Evolutionary conservation across 2,329 filamentous ascomycete genomes (phyloP), one percentile per base, ranked within the genome.

Genomic region (Exophiala alcalophila): DNA sequence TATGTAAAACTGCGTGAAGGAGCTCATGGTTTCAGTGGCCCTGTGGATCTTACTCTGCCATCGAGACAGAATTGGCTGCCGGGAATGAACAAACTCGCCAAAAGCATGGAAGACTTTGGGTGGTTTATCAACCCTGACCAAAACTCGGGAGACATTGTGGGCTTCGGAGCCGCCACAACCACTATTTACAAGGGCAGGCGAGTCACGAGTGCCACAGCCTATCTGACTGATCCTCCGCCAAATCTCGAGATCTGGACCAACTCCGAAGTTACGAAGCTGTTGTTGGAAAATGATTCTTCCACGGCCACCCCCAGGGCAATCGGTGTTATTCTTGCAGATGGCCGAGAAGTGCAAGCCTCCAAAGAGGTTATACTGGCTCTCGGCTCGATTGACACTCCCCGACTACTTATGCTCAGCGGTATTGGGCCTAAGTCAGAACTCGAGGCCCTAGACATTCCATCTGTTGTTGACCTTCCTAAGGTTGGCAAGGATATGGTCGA

Each of bases 111-210:
- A 42, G 56, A 73, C 23, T 64, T 66, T 18, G 76, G 76, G 0
- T 65, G 72, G 23, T 61, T 66, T 0, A 48, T 71, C n/a, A 80
- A 80, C 46, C 64, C 65, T 0, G 77, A 81, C 49, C 67, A 76
- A 23, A 81, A 81, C 47, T 74, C 71, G 3, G 78, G 78, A 0
- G 69, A 81, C 51, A 62, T 80, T 21, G 78, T 78, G 2, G 70
- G 80, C 62, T 70, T 80, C 61, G 69, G 67, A 1, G 69, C 67
- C 2, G 60, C 72, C 33, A 54, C 68, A 8, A 71, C 76, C 47
- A 76, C 75, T 9, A 65, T 70, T 11, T 54, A 65, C 15, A 61
- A 69, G 4, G 76, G 75, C 1, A 36, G 65, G 7, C 64, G 76
- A 16, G 69, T 68, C 0, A 80, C 75, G 0, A 39, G 35, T 15